Conservation (phyloP, 2,329 filamentous ascomycete species). For the Fusarium torreyae region DNA sequence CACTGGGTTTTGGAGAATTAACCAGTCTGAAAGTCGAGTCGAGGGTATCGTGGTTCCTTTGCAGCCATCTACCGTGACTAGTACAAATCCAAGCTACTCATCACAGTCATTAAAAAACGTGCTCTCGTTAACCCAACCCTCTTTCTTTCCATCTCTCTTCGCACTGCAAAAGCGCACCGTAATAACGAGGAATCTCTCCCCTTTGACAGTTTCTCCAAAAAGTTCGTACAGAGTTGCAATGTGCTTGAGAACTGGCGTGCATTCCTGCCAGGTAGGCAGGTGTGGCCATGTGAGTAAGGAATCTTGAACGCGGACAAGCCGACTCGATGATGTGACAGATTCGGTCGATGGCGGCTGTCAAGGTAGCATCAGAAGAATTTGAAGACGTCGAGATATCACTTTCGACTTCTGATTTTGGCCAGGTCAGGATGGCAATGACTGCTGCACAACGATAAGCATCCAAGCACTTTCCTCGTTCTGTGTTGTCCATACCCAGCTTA, state of each 20-base stretch:
- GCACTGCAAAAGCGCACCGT: constrained; percentile 49
- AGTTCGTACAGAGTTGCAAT: constrained; percentile 54
- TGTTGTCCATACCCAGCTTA: constrained; percentile 27
- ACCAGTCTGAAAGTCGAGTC: too few species aligned
- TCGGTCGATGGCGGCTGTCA: constrained; percentile 53
- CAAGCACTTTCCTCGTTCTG: constrained; percentile 46
- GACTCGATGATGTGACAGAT: constrained; percentile 55
- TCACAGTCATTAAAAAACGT: background rate
- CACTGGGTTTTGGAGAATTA: too few species aligned
- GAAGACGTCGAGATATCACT: background rate
- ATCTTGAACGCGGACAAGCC: constrained; percentile 53
- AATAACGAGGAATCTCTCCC: constrained; percentile 57
- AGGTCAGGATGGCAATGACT: constrained; percentile 52
- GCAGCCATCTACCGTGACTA: too few species aligned
- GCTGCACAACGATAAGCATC: constrained; percentile 56
- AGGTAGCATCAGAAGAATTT: constrained; percentile 19
- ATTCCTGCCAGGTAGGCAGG: constrained; percentile 57
- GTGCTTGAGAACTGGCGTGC: constrained; percentile 51
- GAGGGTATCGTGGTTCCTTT: too few species aligned
- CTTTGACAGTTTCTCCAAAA: constrained; percentile 59
- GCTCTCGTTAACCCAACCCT: constrained; percentile 29
- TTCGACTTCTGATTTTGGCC: background rate
- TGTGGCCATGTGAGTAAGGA: constrained; percentile 58
- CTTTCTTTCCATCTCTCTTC: constrained; percentile 53
- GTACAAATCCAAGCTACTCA: too few species aligned